phyloP scores from a whole-genome alignment of 2,329 filamentous ascomycete species.

The Hortaea sp. region DNA sequence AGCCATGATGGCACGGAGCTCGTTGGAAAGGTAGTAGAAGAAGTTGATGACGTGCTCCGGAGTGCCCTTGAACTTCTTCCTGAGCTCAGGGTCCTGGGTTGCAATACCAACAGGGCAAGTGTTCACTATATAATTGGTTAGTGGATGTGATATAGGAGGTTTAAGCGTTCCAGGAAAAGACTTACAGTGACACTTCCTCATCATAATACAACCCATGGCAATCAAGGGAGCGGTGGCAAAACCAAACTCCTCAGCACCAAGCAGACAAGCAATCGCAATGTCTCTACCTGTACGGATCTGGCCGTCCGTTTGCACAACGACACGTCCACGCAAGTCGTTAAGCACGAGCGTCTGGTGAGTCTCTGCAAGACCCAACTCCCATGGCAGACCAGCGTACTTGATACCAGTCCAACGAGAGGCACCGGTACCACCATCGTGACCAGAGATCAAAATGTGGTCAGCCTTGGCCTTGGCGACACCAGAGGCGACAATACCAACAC shows the following conservation, averaged over 20 bases:
- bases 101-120: constrained; percentile 90
- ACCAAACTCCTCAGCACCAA: constrained; percentile 96
- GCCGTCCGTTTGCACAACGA: constrained; percentile 92
- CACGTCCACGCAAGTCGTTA: constrained; percentile 89
- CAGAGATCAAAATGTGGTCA: constrained; percentile 92
- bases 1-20: constrained; percentile 93
- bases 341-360: constrained; percentile 93
- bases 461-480: constrained; percentile 97
- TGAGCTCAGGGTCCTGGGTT: constrained; percentile 86
- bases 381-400: constrained; percentile 94
- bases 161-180: neutral
- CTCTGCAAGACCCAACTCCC: constrained; percentile 93
- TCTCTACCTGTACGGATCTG: constrained; percentile 88
- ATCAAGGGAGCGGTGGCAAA: constrained; percentile 92
- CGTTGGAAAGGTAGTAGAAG: constrained; percentile 95
- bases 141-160: constrained; percentile 2
- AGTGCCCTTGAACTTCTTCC: constrained; percentile 86
- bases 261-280: constrained; percentile 84
- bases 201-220: constrained; percentile 94
- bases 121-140: constrained; percentile 40
- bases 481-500: constrained; percentile 93
- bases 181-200: constrained; percentile 60
- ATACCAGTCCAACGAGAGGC: constrained; percentile 97
- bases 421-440: constrained; percentile 93
- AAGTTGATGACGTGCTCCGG: constrained; percentile 98